These are phyloP conservation scores for Aspergillus udagawae DNA, from an alignment of 2,329 filamentous ascomycete genomes.

Conservation along the genomic window DNA sequence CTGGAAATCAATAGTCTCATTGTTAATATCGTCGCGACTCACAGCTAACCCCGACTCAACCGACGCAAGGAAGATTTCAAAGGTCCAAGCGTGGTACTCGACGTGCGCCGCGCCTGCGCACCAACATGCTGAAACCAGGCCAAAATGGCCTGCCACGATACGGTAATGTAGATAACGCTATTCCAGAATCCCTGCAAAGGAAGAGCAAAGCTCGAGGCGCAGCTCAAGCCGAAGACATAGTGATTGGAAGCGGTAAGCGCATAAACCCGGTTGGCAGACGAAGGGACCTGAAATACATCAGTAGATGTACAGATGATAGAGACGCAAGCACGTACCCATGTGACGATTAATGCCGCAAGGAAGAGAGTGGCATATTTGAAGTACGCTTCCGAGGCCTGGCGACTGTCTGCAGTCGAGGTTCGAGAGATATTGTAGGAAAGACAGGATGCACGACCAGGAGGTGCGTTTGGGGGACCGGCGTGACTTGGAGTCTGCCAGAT, in stretches of 20 bases:
- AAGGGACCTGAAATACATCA: conserved; percentile 47
- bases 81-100: not conserved
- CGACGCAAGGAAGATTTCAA: not conserved
- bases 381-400: not conserved
- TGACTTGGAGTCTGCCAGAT: no score
- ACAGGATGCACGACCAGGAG: no score
- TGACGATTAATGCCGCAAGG: conserved; percentile 31
- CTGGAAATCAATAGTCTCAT: no score
- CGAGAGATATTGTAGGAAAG: no score
- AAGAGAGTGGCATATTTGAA: conserved; percentile 21
- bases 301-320: no score
- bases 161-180: conserved; percentile 61
- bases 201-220: conserved; percentile 66
- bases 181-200: conserved; percentile 81
- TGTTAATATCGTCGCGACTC: not conserved
- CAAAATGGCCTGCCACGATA: not conserved
- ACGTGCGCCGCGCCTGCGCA: not conserved
- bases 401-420: no score
- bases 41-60: not conserved
- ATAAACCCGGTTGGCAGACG: conserved; percentile 69
- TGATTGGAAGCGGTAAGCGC: conserved; percentile 54
- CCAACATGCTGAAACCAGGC: not conserved
- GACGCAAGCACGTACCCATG: conserved; percentile 22
- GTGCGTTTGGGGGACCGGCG: no score
- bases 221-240: conserved; percentile 56